A percentile compares a stretch with the other conserved stretches of the same genome.
These are phyloP conservation scores for Salix purpurea DNA, from an alignment of 345 rosid species.

Conservation along the genomic window DNA sequence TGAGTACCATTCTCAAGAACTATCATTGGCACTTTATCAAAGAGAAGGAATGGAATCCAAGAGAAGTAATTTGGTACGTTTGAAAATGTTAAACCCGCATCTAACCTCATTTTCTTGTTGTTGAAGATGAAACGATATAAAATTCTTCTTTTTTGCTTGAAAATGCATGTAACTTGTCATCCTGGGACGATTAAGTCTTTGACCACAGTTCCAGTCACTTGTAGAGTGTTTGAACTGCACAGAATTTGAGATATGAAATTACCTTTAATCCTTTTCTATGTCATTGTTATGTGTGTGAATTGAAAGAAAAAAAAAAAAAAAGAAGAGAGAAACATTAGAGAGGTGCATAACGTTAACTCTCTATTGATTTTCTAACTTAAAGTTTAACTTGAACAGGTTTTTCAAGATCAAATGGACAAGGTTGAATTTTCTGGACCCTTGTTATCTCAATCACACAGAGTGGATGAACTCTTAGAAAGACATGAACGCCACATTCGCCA, in stretches of 20 bases:
- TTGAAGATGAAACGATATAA: constrained; percentile 14
- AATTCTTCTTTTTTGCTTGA: not conserved
- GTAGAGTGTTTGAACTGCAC: not conserved
- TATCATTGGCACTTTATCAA: constrained; percentile 61
- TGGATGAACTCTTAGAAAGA: constrained; percentile 69
- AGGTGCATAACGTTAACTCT: not conserved
- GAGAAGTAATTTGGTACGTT: constrained; percentile 63
- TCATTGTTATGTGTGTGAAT: not conserved
- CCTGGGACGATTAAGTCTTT: not conserved
- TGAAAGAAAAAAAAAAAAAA: not conserved
- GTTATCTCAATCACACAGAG: constrained; percentile 64
- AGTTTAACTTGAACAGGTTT: constrained; percentile 46
- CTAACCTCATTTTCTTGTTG: constrained; percentile 8
- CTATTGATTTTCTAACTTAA: not conserved
- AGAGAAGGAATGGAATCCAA: constrained; percentile 63
- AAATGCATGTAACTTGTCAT: not conserved
- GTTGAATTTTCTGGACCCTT: constrained; percentile 89
- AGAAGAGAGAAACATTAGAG: not conserved
- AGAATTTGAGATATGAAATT: not conserved
- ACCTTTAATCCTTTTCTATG: not conserved
- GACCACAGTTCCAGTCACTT: not conserved
- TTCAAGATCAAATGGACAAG: constrained; percentile 51
- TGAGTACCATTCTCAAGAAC: constrained; percentile 82
- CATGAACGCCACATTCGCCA: constrained; percentile 82
- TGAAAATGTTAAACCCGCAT: constrained; percentile 28